Percentiles rank a stretch among this genome's conserved stretches.
Evolutionary conservation across 2,329 filamentous ascomycete species (phyloP).

Genomic region (Fusarium nygamai): DNA sequence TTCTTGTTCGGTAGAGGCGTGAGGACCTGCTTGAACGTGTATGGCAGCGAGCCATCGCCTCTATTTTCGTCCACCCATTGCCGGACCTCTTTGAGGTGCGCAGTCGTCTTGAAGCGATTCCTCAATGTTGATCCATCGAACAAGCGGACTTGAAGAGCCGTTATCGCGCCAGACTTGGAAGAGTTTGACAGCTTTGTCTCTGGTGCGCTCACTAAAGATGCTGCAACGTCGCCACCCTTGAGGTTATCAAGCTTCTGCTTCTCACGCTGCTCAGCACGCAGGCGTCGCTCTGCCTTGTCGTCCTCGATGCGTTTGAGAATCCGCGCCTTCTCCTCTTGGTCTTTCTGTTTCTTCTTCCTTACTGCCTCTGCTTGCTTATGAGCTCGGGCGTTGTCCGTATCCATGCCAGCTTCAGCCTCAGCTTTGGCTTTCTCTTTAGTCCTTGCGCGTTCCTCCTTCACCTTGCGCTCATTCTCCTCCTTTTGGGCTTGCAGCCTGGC

Average conservation of each 20-base stretch:
- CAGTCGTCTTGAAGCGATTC: conserved; percentile 71
- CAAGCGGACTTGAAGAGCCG: conserved; percentile 79
- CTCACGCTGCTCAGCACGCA: conserved; percentile 62
- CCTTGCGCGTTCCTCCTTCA: conserved; percentile 61
- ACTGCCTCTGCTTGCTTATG: conserved; percentile 63
- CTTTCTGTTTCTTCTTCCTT: conserved; percentile 72
- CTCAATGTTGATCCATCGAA: conserved; percentile 87
- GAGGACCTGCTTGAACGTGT: conserved; percentile 85
- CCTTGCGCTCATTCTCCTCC: conserved; percentile 56
- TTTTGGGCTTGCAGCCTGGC: conserved; percentile 55
- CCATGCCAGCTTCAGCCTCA: conserved; percentile 49
- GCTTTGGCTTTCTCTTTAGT: conserved; percentile 58
- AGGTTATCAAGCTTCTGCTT: conserved; percentile 48
- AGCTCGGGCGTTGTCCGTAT: conserved; percentile 47
- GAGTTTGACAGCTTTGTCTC: conserved; percentile 47
- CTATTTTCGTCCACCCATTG: conserved; percentile 78
- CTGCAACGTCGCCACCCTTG: conserved; percentile 44
- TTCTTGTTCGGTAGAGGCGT: conserved; percentile 79
- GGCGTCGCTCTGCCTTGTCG: conserved; percentile 75
- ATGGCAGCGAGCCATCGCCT: conserved; percentile 69
- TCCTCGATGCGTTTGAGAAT: conserved; percentile 80
- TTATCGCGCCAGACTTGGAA: conserved; percentile 44
- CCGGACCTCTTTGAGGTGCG: conserved; percentile 75
- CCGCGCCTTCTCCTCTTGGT: conserved; percentile 73
- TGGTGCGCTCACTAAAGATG: conserved; percentile 46